Base-by-base conservation (phyloP, 148 eudicot species). In the Spergularia marina region DNA sequence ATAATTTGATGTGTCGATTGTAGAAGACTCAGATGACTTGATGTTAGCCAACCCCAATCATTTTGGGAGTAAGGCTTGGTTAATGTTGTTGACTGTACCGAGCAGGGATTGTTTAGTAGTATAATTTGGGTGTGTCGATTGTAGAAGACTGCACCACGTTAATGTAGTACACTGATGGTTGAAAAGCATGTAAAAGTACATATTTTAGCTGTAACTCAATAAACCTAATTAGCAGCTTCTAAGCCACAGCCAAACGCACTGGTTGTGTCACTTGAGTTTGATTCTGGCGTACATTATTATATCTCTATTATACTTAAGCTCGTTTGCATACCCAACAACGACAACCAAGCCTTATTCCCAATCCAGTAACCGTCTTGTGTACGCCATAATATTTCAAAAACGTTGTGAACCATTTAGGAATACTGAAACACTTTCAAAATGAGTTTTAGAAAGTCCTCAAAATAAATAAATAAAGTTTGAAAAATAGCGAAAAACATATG, bases 171-270 rank as follows among this genome's bases (percentile, higher is more conserved):
- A 65, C 20, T 65, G 40, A 47, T 18, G 21, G 21, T 20, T 68
- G 36, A 36, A 68, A 17, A 68, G 9, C 69, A 51, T 51, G 20
- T 36, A 20, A n/a, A 21, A 10, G 6, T 44, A 10, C 49, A 51
- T 6, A 6, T 49, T 51, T 47, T 20, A n/a, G 40, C 41, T 4
- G 14, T 14, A 41, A 64, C 12, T 51, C 52, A 30, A 59, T 25
- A 20, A 59, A 10, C 36, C 34, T 23, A 10, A 20, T 59, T 17
- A 16, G 36, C 53, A 49, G 36, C 53, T 5, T 49, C 49, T 68
- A 36, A 49, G 36, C 71, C 55, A 68, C 18, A 41, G 21, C 55
- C 52, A 66, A 67, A 68, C 14, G 71, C 71, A 66, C 13, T 66
- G 34, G 65, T 23, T 12, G 12, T 23, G 44, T 1, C 36, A 30